phyloP scores from a whole-genome alignment of 23 red algal species.

The Gracilaria caudata region DNA sequence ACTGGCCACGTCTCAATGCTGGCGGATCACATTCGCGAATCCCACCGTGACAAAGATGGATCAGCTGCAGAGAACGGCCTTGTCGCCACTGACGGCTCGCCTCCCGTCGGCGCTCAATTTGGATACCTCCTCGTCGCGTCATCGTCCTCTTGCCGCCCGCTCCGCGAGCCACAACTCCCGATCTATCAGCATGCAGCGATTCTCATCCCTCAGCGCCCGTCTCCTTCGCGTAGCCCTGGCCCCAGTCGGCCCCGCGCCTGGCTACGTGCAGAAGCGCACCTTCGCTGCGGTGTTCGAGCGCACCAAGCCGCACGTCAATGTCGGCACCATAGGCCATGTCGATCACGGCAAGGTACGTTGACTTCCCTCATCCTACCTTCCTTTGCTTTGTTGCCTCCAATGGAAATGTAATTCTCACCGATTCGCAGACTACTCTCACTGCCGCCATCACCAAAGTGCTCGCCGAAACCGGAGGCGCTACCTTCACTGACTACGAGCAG shows the following conservation, averaged over 20 bases:
- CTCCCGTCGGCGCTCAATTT: no score
- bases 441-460: conserved; percentile 98
- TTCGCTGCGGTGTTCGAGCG: conserved; percentile 69
- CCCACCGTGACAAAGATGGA: not conserved
- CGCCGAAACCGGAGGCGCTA: conserved; percentile 88
- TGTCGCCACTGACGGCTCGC: no score
- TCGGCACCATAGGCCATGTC: conserved; percentile 97
- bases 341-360: conserved; percentile 86
- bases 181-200: conserved; percentile 16
- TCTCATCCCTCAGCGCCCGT: conserved; percentile 9
- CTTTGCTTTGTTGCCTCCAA: not conserved
- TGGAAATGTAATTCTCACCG: not conserved
- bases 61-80: no score
- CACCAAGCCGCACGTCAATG: conserved; percentile 91
- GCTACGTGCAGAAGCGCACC: conserved; percentile 3
- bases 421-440: conserved; percentile 85
- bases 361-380: not conserved
- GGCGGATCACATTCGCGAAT: not conserved
- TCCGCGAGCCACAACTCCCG: not conserved
- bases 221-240: conserved; percentile 1
- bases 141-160: not conserved
- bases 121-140: not conserved
- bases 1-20: not conserved
- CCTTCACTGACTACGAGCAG: conserved; percentile 94
- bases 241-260: not conserved